Conservation (phyloP, 805 yeast genomes). For the Brettanomyces nanus region DNA sequence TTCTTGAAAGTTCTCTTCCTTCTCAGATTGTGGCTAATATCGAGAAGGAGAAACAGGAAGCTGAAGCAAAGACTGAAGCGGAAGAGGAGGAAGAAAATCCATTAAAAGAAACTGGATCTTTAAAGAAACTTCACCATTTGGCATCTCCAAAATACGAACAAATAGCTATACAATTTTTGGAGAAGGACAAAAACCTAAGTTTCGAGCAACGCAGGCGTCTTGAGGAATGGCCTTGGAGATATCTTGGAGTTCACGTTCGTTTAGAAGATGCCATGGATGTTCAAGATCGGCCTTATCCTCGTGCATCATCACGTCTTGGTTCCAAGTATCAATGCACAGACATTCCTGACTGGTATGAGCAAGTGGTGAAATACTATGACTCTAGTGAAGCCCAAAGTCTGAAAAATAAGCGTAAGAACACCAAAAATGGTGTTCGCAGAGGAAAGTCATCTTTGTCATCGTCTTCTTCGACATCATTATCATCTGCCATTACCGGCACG, state of each 20-base stretch:
- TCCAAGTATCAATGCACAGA: slow-evolving; percentile 63
- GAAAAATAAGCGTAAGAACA: slow-evolving; percentile 8
- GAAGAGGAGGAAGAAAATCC: neutral
- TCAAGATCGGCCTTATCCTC: slow-evolving; percentile 72
- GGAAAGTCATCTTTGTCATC: slow-evolving; percentile 11
- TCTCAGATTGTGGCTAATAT: slow-evolving; percentile 13
- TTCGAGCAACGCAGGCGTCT: slow-evolving; percentile 39
- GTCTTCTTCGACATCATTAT: slow-evolving; percentile 16
- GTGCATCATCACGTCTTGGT: slow-evolving; percentile 73
- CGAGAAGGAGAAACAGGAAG: neutral
- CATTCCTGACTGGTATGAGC: slow-evolving; percentile 56
- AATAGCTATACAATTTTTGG: slow-evolving; percentile 45
- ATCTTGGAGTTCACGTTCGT: slow-evolving; percentile 65
- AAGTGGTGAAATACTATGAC: slow-evolving; percentile 62
- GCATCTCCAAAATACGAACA: slow-evolving; percentile 44
- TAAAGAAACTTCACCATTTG: neutral
- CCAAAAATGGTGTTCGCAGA: slow-evolving; percentile 17
- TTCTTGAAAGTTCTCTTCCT: slow-evolving; percentile 23
- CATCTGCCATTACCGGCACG: no score
- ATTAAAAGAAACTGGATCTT: neutral
- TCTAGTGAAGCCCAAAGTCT: slow-evolving; percentile 1
- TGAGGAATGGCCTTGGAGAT: slow-evolving; percentile 81
- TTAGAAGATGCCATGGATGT: slow-evolving; percentile 71
- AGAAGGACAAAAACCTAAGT: slow-evolving; percentile 33
- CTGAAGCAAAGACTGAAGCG: neutral